Percentiles rank a stretch among this genome's conserved stretches.
Evolutionary conservation across 768 basidiomycete genomes (phyloP).

Genomic region (Lactifluus echinatus): DNA sequence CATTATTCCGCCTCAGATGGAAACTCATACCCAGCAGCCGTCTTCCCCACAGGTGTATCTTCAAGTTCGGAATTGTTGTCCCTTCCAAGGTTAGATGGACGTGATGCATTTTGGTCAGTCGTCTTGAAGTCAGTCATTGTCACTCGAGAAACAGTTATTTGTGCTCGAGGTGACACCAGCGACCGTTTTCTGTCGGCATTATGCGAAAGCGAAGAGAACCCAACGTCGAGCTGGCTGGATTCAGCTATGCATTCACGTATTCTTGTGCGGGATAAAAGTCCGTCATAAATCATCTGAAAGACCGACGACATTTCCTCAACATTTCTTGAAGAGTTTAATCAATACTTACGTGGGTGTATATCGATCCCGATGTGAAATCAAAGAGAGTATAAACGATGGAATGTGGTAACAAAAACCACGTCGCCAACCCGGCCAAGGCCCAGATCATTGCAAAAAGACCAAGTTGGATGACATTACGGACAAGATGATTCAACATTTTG

Average conservation of each 20-base stretch:
- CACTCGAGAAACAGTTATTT: too few species aligned
- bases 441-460: neutral
- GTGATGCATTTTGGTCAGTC: neutral
- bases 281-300: slow-evolving; percentile 1
- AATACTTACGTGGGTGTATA: slow-evolving; percentile 5
- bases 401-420: too few species aligned
- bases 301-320: neutral
- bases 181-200: neutral
- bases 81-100: neutral
- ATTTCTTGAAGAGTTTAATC: neutral
- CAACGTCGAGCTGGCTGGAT: neutral
- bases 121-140: neutral
- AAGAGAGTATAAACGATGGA: neutral
- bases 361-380: slow-evolving; percentile 1
- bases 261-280: neutral
- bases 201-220: neutral
- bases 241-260: neutral
- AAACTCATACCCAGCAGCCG: neutral
- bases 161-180: neutral
- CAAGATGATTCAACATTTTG: neutral
- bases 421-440: neutral
- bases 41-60: neutral
- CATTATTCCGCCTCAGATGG: neutral
- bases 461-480: slow-evolving; percentile 1
- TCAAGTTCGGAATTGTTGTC: neutral